Percentiles rank a stretch among this genome's conserved stretches.
Evolutionary conservation across 1,284 basidiomycete genomes (phyloP).

Genomic region (Malassezia globosa): DNA sequence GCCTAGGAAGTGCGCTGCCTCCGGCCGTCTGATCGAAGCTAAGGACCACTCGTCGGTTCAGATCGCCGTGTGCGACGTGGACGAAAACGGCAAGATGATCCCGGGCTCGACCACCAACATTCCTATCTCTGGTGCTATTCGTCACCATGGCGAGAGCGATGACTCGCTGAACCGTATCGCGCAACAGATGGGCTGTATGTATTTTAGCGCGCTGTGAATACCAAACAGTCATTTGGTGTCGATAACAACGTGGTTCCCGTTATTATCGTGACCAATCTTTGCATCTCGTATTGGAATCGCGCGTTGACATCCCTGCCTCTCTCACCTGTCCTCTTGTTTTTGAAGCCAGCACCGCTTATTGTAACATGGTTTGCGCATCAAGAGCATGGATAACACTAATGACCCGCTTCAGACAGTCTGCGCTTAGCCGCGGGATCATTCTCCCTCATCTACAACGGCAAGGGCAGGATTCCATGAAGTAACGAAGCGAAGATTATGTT

Average conservation of each 20-base stretch:
- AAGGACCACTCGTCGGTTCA: slow-evolving; percentile 99
- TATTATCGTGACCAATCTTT: not conserved
- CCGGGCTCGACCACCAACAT: slow-evolving; percentile 72
- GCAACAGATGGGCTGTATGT: slow-evolving; percentile 86
- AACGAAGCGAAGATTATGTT: slow-evolving; percentile 34
- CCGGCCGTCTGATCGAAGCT: slow-evolving; percentile 88
- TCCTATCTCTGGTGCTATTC: slow-evolving; percentile 84
- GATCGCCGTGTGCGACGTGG: slow-evolving; percentile 87
- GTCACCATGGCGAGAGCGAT: slow-evolving; percentile 91
- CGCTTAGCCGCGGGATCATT: slow-evolving; percentile 18
- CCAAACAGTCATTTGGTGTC: not conserved
- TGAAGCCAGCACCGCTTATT: no score
- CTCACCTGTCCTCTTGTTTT: no score
- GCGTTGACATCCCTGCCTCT: no score
- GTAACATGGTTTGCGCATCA: no score
- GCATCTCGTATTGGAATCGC: no score
- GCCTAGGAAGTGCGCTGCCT: slow-evolving; percentile 75
- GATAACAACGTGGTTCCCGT: not conserved
- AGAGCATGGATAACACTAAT: not conserved
- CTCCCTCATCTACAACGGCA: slow-evolving; percentile 23
- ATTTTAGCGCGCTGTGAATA: slow-evolving; percentile 1
- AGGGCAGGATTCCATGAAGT: slow-evolving; percentile 41
- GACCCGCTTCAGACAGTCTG: slow-evolving; percentile 43
- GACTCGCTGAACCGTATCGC: slow-evolving; percentile 94
- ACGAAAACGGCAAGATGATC: slow-evolving; percentile 78